Base-by-base conservation (phyloP, 2,329 filamentous ascomycete species). In the Hymenoscyphus scutula region DNA sequence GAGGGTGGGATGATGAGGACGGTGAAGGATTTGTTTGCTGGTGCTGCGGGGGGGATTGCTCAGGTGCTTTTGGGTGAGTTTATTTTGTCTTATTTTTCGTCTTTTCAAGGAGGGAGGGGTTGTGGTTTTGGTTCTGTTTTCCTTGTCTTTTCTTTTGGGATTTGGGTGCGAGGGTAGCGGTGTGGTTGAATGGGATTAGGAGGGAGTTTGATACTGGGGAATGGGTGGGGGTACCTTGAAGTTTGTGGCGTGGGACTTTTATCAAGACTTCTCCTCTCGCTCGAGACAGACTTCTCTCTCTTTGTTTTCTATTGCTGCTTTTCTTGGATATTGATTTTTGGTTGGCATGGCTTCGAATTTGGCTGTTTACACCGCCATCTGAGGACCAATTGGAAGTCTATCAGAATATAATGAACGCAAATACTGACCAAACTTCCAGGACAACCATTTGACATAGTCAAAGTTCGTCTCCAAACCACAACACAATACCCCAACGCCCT, bases 381-480 rank as follows among this genome's bases (percentile, higher is more conserved):
- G n/a, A 23, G 10, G 10, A 25, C 7, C 41, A 48, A 23, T 48
- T 25, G 11, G n/a, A 48, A 2, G 1, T 4, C 19, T 23, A 48
- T 23, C 19, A 48, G 19, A 19, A n/a, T 45, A n/a, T 19, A 19
- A 15, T 27, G 4, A 53, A 58, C 41, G 25, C 25, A 60, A 34
- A 48, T 60, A 61, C 67, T 73, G 65, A 73, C 67, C 58, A 23
- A 48, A 27, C 13, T 51, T 13, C 19, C 72, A 89, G 86, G 86
- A 73, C 86, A 89, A 76, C 86, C 86, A 63, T 89, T 89, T 75
- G 94, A 97, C 81, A 98, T 97, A 68, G 89, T 99, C 80, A 99
- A 99, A 80, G 95, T 99, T 72, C 91, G 95, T 61, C 84, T 99
- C 56, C 95, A 99, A 77, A 99, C 95, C 17, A 90, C 89, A 60